Conservation (phyloP, 2,329 filamentous ascomycete species). For the Cladosporium colombiae region DNA sequence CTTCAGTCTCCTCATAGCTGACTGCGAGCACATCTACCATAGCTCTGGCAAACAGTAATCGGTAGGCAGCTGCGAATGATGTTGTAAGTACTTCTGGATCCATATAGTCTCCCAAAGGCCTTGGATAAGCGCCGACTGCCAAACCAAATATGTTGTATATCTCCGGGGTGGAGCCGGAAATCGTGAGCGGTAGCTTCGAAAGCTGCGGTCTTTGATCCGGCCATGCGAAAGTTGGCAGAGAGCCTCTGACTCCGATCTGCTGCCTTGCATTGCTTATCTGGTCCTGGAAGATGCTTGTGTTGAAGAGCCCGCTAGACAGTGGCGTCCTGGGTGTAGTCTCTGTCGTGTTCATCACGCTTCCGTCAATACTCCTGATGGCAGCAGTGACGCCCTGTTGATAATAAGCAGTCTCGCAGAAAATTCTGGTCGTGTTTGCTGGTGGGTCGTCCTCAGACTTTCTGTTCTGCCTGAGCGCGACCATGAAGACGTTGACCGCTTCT, state of each 20-base stretch:
- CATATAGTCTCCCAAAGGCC: slow-evolving; percentile 37
- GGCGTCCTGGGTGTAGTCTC: slow-evolving; percentile 26
- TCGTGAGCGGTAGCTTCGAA: not conserved
- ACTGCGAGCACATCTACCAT: slow-evolving; percentile 37
- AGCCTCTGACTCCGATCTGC: not conserved
- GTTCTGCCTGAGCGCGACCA: slow-evolving; percentile 13
- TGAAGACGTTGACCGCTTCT: slow-evolving; percentile 9
- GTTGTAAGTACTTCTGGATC: slow-evolving; percentile 36
- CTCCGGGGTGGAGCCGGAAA: not conserved
- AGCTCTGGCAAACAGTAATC: slow-evolving; percentile 44
- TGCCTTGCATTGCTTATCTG: not conserved
- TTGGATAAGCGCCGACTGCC: slow-evolving; percentile 36
- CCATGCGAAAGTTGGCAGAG: not conserved
- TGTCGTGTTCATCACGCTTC: slow-evolving; percentile 31
- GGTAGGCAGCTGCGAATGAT: slow-evolving; percentile 45
- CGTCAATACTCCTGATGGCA: slow-evolving; percentile 37
- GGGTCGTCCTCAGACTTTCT: not conserved
- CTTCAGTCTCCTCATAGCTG: slow-evolving; percentile 21
- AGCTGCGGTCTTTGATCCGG: not conserved
- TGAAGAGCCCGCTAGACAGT: slow-evolving; percentile 37
- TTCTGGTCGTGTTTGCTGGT: slow-evolving; percentile 32
- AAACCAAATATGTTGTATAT: slow-evolving; percentile 39
- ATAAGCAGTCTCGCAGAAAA: slow-evolving; percentile 51
- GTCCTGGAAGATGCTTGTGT: slow-evolving; percentile 32
- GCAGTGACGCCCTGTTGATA: slow-evolving; percentile 49